Conservation (phyloP, 306 rosid genomes). For the Sicyos edulis region DNA sequence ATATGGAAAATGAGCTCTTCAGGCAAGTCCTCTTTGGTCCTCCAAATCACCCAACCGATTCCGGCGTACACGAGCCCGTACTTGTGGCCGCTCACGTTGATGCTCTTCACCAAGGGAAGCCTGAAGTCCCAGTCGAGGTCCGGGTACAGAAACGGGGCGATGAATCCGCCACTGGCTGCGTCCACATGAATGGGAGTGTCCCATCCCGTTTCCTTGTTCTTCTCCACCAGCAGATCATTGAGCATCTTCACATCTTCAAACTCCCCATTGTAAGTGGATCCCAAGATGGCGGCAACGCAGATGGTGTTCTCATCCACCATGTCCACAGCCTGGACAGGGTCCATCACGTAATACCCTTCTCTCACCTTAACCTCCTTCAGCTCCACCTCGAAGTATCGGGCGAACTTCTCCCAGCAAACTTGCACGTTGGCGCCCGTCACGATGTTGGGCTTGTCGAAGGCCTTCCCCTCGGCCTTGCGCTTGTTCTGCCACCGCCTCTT, state of each 20-base stretch:
- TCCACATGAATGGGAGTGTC: constrained; percentile 77
- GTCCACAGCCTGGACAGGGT: constrained; percentile 61
- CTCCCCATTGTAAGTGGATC: constrained; percentile 75
- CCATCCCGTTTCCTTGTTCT: constrained; percentile 68
- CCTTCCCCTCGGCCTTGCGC: constrained; percentile 34
- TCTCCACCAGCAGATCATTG: constrained; percentile 46
- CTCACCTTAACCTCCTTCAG: constrained; percentile 58
- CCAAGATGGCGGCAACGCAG: constrained; percentile 74
- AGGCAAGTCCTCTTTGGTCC: constrained; percentile 17
- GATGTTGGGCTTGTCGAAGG: constrained; percentile 50
- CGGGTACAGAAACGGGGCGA: constrained; percentile 73
- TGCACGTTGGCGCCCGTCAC: constrained; percentile 75
- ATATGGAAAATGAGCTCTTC: constrained; percentile 19
- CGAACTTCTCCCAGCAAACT: constrained; percentile 87
- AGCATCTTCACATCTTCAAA: constrained; percentile 74
- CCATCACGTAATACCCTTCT: constrained; percentile 77
- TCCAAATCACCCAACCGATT: constrained; percentile 23
- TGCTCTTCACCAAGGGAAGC: constrained; percentile 73
- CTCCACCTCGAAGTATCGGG: constrained; percentile 66
- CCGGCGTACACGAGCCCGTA: constrained; percentile 88
- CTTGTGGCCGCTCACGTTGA: too few relatives aligned
- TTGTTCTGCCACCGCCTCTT: constrained; percentile 73
- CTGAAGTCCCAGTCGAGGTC: constrained; percentile 83
- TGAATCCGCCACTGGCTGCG: constrained; percentile 77
- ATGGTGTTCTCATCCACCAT: constrained; percentile 80